Evolutionary conservation across 2,329 filamentous ascomycete genomes (phyloP), one percentile per base, ranked within the genome.

Genomic region (Nemania sp.): DNA sequence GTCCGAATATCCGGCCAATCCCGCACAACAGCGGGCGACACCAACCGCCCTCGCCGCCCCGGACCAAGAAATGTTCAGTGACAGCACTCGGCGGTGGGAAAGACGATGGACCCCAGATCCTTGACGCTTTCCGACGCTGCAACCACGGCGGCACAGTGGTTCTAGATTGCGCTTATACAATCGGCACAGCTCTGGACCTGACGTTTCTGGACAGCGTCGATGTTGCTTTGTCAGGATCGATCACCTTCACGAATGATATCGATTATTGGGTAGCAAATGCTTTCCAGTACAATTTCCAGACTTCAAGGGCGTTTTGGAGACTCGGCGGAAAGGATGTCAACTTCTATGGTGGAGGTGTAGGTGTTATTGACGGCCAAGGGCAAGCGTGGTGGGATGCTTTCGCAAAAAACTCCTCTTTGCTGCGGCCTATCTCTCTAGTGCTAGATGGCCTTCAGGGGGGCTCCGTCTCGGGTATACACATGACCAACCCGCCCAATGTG

Each of bases 241-340:
- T 88, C 17, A 73, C 80, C 51, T 89, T 89, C 71, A 81, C 80
- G 50, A 79, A 54, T 45, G 83, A 90, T 65, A 85, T 84, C 1
- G 78, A 82, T 60, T 89, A 89, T 70, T 89, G 86, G 86, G 77
- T 85, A 58, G 77, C 75, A 7, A 78, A 88, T 63, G 76, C 78
- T 36, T 89, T 88, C 75, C 78, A 79, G 50, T 83, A 85, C 22
- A 74, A 72, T 5, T 90, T 82, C 71, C 86, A 89, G 62, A 87
- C 88, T 57, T 79, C 80, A 82, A 68, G 81, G 9, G 72, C 74
- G 0, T 80, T 78, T 56, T 80, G 75, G 74, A 71, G 69, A 26
- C 75, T 80, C 54, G 74, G 78, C 52, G 66, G 72, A 2, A 56
- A 67, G 3, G 76, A 77, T 34, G 72, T 90, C 9, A 85, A 88